phyloP scores from a whole-genome alignment of 2,329 filamentous ascomycete genomes.

The Phialocephala subalpina region DNA sequence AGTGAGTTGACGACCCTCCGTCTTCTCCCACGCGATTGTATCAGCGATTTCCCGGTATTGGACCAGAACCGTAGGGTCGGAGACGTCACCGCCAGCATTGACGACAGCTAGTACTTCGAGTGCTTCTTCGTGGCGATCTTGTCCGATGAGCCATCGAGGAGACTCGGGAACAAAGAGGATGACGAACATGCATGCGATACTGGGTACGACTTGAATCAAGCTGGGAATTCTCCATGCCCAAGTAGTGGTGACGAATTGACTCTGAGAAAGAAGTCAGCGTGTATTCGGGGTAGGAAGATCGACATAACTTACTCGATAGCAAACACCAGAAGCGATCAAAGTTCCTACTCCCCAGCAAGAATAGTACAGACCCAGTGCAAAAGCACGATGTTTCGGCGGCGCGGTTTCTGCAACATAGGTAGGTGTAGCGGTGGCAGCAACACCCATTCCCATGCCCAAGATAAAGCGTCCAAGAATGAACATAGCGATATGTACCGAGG shows the following conservation, averaged over 20 bases:
- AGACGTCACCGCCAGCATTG: conserved; percentile 60
- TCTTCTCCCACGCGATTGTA: conserved; percentile 45
- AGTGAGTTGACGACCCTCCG: conserved; percentile 32
- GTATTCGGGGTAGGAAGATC: not conserved
- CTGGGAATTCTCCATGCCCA: conserved; percentile 47
- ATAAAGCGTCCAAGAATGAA: conserved; percentile 31
- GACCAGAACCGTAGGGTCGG: conserved; percentile 48
- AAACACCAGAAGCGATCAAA: conserved; percentile 19
- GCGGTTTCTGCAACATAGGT: conserved; percentile 32
- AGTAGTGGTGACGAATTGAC: conserved; percentile 35
- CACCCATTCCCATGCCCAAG: conserved; percentile 24
- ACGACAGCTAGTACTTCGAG: conserved; percentile 51
- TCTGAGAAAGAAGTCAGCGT: conserved; percentile 3
- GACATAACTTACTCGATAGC: conserved; percentile 4
- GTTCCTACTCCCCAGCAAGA: conserved; percentile 16
- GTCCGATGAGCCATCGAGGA: conserved; percentile 63
- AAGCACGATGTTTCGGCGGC: conserved; percentile 38
- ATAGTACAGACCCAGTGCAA: conserved; percentile 18
- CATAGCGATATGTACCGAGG: conserved; percentile 30
- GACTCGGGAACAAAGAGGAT: conserved; percentile 54
- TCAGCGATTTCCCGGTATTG: conserved; percentile 51
- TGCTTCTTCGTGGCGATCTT: conserved; percentile 19
- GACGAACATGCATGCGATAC: conserved; percentile 18
- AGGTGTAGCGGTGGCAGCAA: conserved; percentile 13
- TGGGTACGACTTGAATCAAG: conserved; percentile 38